These are phyloP conservation scores for Geotrichum citri-aurantii DNA, from an alignment of 1,139 yeast species.

Conservation along the genomic window DNA sequence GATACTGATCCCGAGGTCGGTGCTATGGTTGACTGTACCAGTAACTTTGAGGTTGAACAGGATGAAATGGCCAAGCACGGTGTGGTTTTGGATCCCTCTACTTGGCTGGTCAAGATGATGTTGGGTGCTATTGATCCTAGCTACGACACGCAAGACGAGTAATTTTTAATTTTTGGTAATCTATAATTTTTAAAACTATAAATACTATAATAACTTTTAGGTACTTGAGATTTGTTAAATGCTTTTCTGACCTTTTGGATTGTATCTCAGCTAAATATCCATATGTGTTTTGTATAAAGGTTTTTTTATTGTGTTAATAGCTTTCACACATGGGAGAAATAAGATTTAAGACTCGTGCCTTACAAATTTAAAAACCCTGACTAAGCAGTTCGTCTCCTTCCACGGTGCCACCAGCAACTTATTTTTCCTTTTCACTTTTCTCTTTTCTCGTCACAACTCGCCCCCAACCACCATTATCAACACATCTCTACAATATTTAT, in stretches of 20 bases:
- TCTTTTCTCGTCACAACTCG: neutral
- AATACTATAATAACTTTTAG: neutral
- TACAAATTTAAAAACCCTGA: neutral
- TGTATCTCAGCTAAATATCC: too few relatives aligned
- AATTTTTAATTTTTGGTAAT: neutral
- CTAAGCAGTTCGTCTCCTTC: neutral
- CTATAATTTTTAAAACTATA: neutral
- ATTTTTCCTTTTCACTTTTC: neutral
- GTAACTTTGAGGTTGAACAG: constrained; percentile 35
- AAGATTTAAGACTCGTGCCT: neutral
- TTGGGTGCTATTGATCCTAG: constrained; percentile 33
- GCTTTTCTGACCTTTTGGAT: too few relatives aligned
- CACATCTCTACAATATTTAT: neutral
- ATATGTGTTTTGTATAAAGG: too few relatives aligned
- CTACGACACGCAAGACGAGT: constrained; percentile 33
- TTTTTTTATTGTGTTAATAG: too few relatives aligned
- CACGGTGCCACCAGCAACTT: neutral
- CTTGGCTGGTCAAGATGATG: constrained; percentile 34
- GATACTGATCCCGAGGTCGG: constrained; percentile 34
- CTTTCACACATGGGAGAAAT: too few relatives aligned
- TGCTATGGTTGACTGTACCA: constrained; percentile 34
- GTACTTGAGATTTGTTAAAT: neutral
- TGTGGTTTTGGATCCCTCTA: constrained; percentile 32
- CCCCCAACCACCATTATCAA: neutral
- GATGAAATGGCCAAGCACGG: constrained; percentile 35